Conservation (phyloP, 805 yeast species). For the Yarrowia sp. region DNA sequence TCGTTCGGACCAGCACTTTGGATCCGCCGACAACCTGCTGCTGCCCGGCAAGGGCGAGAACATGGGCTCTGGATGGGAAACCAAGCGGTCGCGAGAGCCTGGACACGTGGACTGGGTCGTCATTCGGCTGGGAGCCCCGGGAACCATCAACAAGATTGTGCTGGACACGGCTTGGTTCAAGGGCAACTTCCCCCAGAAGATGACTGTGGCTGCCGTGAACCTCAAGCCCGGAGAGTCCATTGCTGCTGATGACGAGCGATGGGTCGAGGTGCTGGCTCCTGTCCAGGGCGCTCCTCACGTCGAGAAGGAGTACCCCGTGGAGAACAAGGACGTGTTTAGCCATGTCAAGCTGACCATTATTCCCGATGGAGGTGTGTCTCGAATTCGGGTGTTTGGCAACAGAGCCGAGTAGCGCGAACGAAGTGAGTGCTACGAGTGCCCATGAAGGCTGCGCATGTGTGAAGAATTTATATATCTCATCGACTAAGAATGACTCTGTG, state of each 20-base stretch:
- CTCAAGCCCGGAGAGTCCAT: slow-evolving; percentile 52
- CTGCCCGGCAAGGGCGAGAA: slow-evolving; percentile 95
- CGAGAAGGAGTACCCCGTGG: slow-evolving; percentile 65
- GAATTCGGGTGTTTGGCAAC: slow-evolving; percentile 80
- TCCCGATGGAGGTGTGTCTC: slow-evolving; percentile 97
- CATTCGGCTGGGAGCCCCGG: slow-evolving; percentile 76
- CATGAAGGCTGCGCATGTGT: too few species aligned
- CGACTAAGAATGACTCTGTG: too few species aligned
- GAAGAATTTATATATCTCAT: too few species aligned
- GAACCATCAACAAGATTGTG: slow-evolving; percentile 61
- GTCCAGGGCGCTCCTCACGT: slow-evolving; percentile 82
- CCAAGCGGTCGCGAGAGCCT: slow-evolving; percentile 80
- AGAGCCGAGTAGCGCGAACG: slow-evolving; percentile 35
- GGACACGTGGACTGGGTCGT: slow-evolving; percentile 94
- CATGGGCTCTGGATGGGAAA: slow-evolving; percentile 99
- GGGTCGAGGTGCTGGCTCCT: slow-evolving; percentile 72
- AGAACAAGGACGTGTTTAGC: slow-evolving; percentile 51
- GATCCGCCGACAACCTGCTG: slow-evolving; percentile 85
- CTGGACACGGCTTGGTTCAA: slow-evolving; percentile 93
- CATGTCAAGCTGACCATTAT: slow-evolving; percentile 83
- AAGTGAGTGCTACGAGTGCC: not conserved
- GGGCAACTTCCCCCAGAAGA: slow-evolving; percentile 90
- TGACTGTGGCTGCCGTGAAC: slow-evolving; percentile 69
- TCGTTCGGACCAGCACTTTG: slow-evolving; percentile 92
- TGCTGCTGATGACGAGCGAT: slow-evolving; percentile 54